phyloP scores from a whole-genome alignment of 176 grass and related monocot species.

The Oryza nivara region DNA sequence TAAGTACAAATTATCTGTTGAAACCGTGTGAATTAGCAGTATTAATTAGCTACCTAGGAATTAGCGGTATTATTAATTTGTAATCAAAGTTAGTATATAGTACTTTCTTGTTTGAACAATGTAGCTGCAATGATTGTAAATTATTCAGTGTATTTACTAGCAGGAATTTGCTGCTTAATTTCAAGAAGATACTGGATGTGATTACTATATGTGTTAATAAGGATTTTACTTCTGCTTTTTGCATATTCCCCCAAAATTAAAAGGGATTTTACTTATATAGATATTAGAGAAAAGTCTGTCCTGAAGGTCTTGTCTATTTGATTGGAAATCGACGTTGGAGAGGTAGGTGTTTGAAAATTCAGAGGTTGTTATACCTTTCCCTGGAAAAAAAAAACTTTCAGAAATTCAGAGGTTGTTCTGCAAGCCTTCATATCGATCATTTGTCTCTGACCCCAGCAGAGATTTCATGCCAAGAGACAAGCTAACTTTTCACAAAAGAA shows the following conservation, averaged over 20 bases:
- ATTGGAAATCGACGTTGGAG: background rate
- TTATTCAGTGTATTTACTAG: background rate
- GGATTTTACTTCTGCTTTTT: background rate
- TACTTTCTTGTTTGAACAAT: background rate
- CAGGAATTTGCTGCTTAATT: constrained; percentile 14
- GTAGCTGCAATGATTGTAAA: constrained; percentile 1
- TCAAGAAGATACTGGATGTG: background rate
- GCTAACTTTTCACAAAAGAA: constrained; percentile 6
- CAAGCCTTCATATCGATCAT: background rate
- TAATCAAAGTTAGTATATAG: background rate
- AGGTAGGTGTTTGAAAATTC: background rate
- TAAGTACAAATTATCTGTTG: background rate
- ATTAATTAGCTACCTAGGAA: background rate
- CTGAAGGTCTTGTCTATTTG: background rate
- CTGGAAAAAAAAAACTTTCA: background rate
- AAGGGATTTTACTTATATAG: background rate
- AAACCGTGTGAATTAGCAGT: constrained; percentile 28
- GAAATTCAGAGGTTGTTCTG: background rate
- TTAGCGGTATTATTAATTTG: background rate
- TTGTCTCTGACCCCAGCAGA: background rate
- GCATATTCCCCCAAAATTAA: too few relatives aligned
- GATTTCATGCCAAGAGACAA: constrained; percentile 18
- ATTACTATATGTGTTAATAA: background rate
- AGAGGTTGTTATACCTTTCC: background rate
- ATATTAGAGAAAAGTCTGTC: background rate